Percentiles rank a stretch among this genome's conserved stretches.
Evolutionary conservation across 1,139 yeast genomes (phyloP).

Genomic region (Suhomyces kunorum): DNA sequence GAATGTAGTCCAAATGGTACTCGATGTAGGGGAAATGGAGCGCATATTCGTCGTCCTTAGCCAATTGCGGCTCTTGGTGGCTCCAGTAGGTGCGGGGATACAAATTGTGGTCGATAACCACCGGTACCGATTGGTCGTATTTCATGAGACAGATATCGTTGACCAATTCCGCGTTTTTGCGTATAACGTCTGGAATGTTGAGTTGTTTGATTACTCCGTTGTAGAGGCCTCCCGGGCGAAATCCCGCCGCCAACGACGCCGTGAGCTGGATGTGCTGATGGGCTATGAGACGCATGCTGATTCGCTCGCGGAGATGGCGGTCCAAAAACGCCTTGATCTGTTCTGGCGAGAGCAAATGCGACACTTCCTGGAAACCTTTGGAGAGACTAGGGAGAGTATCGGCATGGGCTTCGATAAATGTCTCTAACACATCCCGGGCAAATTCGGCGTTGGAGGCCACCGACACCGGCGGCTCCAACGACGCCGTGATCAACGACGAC

Average conservation of each 20-base stretch:
- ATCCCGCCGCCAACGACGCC: constrained; percentile 15
- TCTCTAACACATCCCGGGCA: constrained; percentile 48
- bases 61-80: constrained; percentile 29
- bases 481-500: constrained; percentile 55
- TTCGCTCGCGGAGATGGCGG: constrained; percentile 78
- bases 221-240: constrained; percentile 41
- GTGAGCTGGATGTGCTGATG: constrained; percentile 69
- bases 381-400: constrained; percentile 82
- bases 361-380: constrained; percentile 78
- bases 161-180: constrained; percentile 69
- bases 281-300: constrained; percentile 79
- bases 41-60: constrained; percentile 22
- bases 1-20: constrained; percentile 80
- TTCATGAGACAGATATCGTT: constrained; percentile 80
- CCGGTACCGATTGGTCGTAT: constrained; percentile 69
- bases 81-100: constrained; percentile 39
- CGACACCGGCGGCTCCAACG: constrained; percentile 41
- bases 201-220: constrained; percentile 74
- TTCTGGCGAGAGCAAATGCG: constrained; percentile 49
- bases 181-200: constrained; percentile 60
- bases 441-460: constrained; percentile 56
- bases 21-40: constrained; percentile 73
- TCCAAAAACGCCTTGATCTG: constrained; percentile 66
- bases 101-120: constrained; percentile 53
- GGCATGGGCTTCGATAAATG: constrained; percentile 71